Evolutionary conservation across 306 rosid species (phyloP), one percentile per base, ranked within the genome.

Genomic region (Citrullus mucosospermus): DNA sequence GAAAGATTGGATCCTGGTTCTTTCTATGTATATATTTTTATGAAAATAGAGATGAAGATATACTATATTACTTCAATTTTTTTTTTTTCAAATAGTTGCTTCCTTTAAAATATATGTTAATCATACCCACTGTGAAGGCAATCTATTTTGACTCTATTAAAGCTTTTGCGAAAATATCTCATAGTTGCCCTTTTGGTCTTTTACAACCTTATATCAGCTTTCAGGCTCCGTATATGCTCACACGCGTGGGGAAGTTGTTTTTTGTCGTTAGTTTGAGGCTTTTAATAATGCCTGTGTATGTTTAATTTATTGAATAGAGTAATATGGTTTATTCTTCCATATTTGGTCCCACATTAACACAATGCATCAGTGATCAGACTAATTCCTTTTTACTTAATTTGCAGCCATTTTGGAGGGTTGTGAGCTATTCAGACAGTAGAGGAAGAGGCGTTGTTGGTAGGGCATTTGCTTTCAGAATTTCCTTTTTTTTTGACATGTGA

Each of bases 361-460:
- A 39, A 48, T 71, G 77, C 59, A 46, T 48, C 22, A 22, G 48
- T 48, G 51, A 46, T 46, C 51, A 15, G 18, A 16, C 15, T 44
- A 28, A 15, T 50, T 15, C 44, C 57, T 82, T 69, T 87, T 76
- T 68, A 78, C 59, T 22, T 74, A n/a, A 46, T 78, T 59, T 86
- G 82, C 91, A 95, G 99, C 99, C 99, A 16, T 92, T 87, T 86
- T 91, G 91, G 97, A 92, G 86, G 86, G 97, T 92, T 83, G 92
- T 95, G 85, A 89, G 84, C 78, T 87, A 66, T 84, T 0, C 5
- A 0, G 85, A 85, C 80, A 90, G 85, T 78, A 89, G 89, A 79
- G 97, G 97, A 53, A 87, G 97, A 84, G 97, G 98, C 69, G 92
- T 95, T 82, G 92, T 90, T 68, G 99, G 99, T 95, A 85, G 83